These are phyloP conservation scores for Cladophialophora psammophila DNA, from an alignment of 2,329 filamentous ascomycete species.

Conservation along the genomic window DNA sequence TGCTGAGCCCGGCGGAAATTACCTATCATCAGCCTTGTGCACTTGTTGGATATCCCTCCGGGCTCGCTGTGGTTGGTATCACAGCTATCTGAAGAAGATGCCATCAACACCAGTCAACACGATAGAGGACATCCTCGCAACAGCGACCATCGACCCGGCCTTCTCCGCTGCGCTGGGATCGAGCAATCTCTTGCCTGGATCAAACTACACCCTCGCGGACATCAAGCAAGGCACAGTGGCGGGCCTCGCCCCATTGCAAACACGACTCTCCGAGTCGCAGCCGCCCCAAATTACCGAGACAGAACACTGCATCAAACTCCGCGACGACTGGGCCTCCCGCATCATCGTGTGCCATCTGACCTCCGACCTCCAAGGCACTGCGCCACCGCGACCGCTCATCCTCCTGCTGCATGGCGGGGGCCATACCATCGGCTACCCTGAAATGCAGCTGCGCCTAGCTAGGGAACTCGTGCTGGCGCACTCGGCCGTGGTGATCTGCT, in stretches of 20 bases:
- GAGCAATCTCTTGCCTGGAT: slow-evolving; percentile 19
- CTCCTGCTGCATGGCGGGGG: slow-evolving; percentile 43
- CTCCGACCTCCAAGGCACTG: not conserved
- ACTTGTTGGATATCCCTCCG: not conserved
- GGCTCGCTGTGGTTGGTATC: not conserved
- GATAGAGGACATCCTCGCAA: slow-evolving; percentile 31
- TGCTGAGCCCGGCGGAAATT: not conserved
- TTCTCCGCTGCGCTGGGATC: slow-evolving; percentile 26
- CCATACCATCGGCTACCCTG: slow-evolving; percentile 40
- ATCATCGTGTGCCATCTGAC: slow-evolving; percentile 30
- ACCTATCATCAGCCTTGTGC: not conserved
- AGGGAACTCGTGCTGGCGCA: slow-evolving; percentile 34
- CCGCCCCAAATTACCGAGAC: slow-evolving; percentile 30
- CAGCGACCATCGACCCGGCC: slow-evolving; percentile 28
- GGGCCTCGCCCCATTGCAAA: slow-evolving; percentile 9
- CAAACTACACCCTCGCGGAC: slow-evolving; percentile 23
- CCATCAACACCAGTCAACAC: slow-evolving; percentile 29
- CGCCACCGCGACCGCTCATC: slow-evolving; percentile 35
- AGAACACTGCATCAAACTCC: slow-evolving; percentile 25
- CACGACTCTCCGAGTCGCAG: slow-evolving; percentile 17
- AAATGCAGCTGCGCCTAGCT: slow-evolving; percentile 37
- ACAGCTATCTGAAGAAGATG: slow-evolving; percentile 15
- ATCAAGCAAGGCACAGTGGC: slow-evolving; percentile 26
- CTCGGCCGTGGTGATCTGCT: slow-evolving; percentile 40
- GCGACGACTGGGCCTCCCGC: slow-evolving; percentile 26